Base-by-base conservation (phyloP, 495 filamentous ascomycete species). In the Aspergillus leporis region DNA sequence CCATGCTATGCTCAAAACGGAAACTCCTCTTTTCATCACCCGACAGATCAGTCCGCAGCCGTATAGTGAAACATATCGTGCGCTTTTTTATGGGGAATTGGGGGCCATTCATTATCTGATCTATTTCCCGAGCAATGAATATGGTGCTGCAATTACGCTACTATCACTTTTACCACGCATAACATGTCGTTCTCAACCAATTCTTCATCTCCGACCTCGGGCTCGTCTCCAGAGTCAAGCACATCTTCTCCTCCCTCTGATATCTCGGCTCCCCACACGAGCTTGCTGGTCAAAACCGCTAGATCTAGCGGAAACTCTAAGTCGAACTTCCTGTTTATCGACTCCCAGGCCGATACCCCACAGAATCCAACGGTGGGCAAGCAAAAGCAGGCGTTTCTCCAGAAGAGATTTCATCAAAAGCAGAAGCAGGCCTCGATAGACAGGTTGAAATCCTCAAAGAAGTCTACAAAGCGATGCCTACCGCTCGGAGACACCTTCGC, bases 321-420 rank as follows among this genome's bases (percentile, higher is more conserved):
- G 38, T 12, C 47, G n/a, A 5, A 45, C 7, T 58, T 58, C 25
- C 56, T 58, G 0, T 58, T 58, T 30, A 31, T 58, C 5, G 56
- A 58, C 48, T 51, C 47, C 4, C 56, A 58, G 23, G 48, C 36
- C 16, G 56, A 58, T 41, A 52, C 41, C 14, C 5, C 49, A 22
- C 46, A 34, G 21, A 58, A 52, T 21, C 22, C 34, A 5, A 50
- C 34, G 7, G 34, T 52, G 0, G 16, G 36, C 4, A 58, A 46
- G 36, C 47, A 58, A 22, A 58, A 58, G 23, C 56, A 51, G 34
- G 36, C 48, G 3, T 58, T 58, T 34, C 47, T 52, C 2, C 22
- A 31, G 36, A 51, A 46, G 14, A 58, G 51, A 3, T 58, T 41
- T 22, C 34, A 45, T 22, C 47, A 32, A 16, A 30, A 34, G 14